Percentiles rank a stretch among this genome's conserved stretches.
These are phyloP conservation scores for Eutypa lata DNA, from an alignment of 2,329 filamentous ascomycete genomes.

Conservation along the genomic window DNA sequence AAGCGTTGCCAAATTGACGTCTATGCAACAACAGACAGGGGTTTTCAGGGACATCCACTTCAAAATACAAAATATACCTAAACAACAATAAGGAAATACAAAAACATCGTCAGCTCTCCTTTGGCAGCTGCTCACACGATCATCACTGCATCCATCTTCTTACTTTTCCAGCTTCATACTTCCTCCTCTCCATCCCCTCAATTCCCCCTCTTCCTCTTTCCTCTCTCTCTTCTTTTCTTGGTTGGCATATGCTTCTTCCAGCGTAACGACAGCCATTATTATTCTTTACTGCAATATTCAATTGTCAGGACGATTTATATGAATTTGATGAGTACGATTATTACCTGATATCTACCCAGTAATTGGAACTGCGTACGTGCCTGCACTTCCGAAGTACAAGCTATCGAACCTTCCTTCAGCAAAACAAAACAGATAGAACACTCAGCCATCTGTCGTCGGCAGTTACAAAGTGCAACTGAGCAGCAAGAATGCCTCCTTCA, in stretches of 20 bases:
- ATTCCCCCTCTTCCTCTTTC: slow-evolving; percentile 4
- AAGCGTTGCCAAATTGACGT: slow-evolving; percentile 5
- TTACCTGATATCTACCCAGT: too few species aligned
- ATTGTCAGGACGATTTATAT: not conserved
- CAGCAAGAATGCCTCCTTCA: slow-evolving; percentile 49
- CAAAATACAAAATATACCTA: slow-evolving; percentile 28
- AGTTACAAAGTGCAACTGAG: slow-evolving; percentile 5
- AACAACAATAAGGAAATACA: slow-evolving; percentile 23
- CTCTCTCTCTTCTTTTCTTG: not conserved
- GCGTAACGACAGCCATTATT: not conserved
- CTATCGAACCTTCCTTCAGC: not conserved
- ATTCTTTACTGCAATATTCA: slow-evolving; percentile 11
- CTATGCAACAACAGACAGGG: slow-evolving; percentile 16
- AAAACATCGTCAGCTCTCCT: slow-evolving; percentile 24
- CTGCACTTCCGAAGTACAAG: not conserved
- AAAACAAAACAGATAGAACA: not conserved
- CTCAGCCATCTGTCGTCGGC: slow-evolving; percentile 1
- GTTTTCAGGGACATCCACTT: slow-evolving; percentile 10
- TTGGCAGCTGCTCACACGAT: slow-evolving; percentile 7
- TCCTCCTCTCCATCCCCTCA: not conserved
- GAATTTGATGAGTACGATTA: not conserved
- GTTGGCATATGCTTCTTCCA: not conserved
- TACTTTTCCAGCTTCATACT: slow-evolving; percentile 6
- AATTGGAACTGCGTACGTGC: not conserved
- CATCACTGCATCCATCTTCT: slow-evolving; percentile 5